These are phyloP conservation scores for Septoria petroselini DNA, from an alignment of 2,329 filamentous ascomycete genomes.

Conservation along the genomic window DNA sequence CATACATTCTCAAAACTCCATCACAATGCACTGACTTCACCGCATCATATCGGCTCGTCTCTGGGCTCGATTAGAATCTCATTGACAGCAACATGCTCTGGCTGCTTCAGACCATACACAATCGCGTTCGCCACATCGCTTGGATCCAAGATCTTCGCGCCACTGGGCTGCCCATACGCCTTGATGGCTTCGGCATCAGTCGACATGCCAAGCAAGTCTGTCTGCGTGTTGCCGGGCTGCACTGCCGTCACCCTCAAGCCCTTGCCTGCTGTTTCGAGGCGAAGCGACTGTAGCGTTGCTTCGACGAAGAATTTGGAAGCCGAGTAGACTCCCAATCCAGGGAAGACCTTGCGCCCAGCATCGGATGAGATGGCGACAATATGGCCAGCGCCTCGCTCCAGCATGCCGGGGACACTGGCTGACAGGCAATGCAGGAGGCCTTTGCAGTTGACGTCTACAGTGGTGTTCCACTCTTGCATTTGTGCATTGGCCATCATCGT, in stretches of 20 bases:
- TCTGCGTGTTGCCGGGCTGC: conserved; percentile 74
- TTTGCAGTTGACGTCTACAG: conserved; percentile 84
- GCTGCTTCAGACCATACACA: conserved; percentile 70
- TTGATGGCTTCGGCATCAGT: conserved; percentile 73
- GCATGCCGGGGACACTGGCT: conserved; percentile 67
- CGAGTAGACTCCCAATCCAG: conserved; percentile 76
- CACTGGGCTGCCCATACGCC: conserved; percentile 72
- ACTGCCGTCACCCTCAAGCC: conserved; percentile 71
- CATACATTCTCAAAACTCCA: not conserved
- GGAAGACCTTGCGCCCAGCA: conserved; percentile 77
- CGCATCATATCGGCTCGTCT: conserved; percentile 64
- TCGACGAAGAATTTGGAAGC: conserved; percentile 84
- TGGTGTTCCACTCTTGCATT: conserved; percentile 73
- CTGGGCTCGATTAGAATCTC: conserved; percentile 76
- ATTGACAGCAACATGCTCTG: conserved; percentile 72
- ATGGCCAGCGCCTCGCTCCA: conserved; percentile 65
- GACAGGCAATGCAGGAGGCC: conserved; percentile 71
- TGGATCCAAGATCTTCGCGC: conserved; percentile 70
- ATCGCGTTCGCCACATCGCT: conserved; percentile 71
- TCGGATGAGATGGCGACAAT: conserved; percentile 80
- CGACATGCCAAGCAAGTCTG: conserved; percentile 70
- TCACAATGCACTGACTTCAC: not conserved
- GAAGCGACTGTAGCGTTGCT: conserved; percentile 70
- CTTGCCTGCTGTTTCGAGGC: conserved; percentile 70
- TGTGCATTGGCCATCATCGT: conserved; percentile 79